phyloP scores from a whole-genome alignment of 495 filamentous ascomycete genomes.

The Aspergillus wentii region DNA sequence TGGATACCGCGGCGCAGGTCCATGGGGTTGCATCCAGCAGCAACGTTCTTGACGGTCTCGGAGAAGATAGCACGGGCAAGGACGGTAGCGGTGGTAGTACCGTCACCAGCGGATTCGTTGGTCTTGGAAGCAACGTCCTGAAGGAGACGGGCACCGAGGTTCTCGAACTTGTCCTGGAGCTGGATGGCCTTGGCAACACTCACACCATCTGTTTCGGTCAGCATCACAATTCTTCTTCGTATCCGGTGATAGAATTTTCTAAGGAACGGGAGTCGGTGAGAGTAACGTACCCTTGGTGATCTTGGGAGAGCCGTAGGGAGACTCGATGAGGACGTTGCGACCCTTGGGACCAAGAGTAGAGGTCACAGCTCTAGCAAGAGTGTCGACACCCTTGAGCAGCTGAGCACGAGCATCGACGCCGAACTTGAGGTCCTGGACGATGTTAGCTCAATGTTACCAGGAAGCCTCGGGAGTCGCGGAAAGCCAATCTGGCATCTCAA shows the following conservation, averaged over 20 bases:
- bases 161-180: conserved; percentile 98
- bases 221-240: conserved; percentile 12
- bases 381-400: conserved; percentile 92
- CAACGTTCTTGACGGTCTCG: conserved; percentile 99
- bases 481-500: conserved; percentile 3
- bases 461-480: conserved; percentile 17
- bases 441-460: conserved; percentile 15
- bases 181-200: conserved; percentile 89
- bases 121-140: conserved; percentile 99
- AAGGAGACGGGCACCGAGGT: conserved; percentile 91
- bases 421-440: conserved; percentile 86
- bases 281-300: conserved; percentile 87
- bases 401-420: conserved; percentile 89
- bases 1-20: conserved; percentile 95
- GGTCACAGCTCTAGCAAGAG: conserved; percentile 90
- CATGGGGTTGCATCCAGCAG: conserved; percentile 99
- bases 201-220: conserved; percentile 71
- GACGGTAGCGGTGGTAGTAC: conserved; percentile 95
- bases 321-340: conserved; percentile 96
- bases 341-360: conserved; percentile 97
- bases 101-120: conserved; percentile 97
- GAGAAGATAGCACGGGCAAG: conserved; percentile 98
- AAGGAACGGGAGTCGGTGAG: not conserved
- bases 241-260: conserved; percentile 2
- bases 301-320: conserved; percentile 95